These are phyloP conservation scores for Calocera cornea DNA, from an alignment of 768 basidiomycete species.

Conservation along the genomic window DNA sequence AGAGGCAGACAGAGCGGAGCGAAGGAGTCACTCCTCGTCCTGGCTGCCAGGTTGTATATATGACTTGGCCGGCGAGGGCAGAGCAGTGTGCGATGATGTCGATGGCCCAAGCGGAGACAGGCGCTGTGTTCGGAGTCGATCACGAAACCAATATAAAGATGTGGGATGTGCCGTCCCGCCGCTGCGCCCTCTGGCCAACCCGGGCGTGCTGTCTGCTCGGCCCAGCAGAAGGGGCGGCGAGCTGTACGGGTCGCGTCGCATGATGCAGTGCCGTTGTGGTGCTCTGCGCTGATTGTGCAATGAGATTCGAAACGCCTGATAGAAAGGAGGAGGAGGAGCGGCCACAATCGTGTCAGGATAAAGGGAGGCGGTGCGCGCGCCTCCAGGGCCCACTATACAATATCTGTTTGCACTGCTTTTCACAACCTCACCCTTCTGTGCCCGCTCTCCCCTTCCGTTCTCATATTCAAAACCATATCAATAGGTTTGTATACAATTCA, in stretches of 20 bases:
- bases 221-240: neutral
- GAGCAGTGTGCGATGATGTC: neutral
- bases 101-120: neutral
- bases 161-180: neutral
- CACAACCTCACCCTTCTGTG: neutral
- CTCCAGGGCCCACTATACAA: neutral
- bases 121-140: neutral
- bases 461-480: too few species aligned
- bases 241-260: neutral
- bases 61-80: neutral
- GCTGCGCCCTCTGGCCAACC: neutral
- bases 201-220: neutral
- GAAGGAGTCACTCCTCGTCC: neutral
- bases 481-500: too few species aligned
- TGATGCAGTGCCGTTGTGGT: slow-evolving; percentile 3
- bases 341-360: neutral
- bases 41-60: slow-evolving; percentile 1
- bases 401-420: neutral
- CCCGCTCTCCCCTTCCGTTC: neutral
- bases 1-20: slow-evolving; percentile 7
- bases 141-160: neutral
- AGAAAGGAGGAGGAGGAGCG: neutral
- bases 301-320: slow-evolving; percentile 4
- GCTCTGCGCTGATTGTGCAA: neutral
- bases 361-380: neutral